Conservation (phyloP, 768 basidiomycete species). For the Hemileccinum impolitum region DNA sequence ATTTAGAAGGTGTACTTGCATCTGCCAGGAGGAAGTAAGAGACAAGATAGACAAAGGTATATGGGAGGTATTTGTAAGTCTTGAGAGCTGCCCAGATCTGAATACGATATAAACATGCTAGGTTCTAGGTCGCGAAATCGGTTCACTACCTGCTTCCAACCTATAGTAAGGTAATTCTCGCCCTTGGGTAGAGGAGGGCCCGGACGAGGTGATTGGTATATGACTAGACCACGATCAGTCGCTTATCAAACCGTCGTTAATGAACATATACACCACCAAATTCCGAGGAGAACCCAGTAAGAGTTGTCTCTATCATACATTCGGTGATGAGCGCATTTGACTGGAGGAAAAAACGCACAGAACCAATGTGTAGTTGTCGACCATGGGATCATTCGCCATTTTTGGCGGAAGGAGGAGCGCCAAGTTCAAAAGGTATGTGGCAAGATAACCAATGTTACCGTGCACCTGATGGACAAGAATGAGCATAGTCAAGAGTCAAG, state of each 20-base stretch:
- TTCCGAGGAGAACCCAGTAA: slow-evolving; percentile 76
- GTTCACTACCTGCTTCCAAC: slow-evolving; percentile 73
- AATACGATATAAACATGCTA: background rate
- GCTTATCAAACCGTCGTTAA: background rate
- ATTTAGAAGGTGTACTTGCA: slow-evolving; percentile 35
- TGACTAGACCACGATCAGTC: slow-evolving; percentile 42
- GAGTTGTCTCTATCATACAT: slow-evolving; percentile 50
- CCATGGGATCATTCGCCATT: slow-evolving; percentile 47
- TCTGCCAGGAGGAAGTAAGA: slow-evolving; percentile 79
- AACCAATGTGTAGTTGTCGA: slow-evolving; percentile 72
- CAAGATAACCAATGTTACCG: slow-evolving; percentile 73
- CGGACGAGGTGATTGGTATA: slow-evolving; percentile 81
- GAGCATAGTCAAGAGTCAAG: background rate
- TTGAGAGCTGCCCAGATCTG: slow-evolving; percentile 76
- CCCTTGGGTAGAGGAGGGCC: slow-evolving; percentile 77
- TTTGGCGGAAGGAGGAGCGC: slow-evolving; percentile 59
- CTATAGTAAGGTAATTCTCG: slow-evolving; percentile 74
- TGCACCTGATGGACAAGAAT: slow-evolving; percentile 46
- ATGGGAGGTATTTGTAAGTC: slow-evolving; percentile 73
- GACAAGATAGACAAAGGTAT: slow-evolving; percentile 79
- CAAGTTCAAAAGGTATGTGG: slow-evolving; percentile 61
- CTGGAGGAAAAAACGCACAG: slow-evolving; percentile 44
- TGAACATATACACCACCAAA: slow-evolving; percentile 78
- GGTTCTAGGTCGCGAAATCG: background rate
- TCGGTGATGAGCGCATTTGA: background rate